Percentiles rank a stretch among this genome's conserved stretches.
Conservation (phyloP, 441 rosid species). For the Populus hybrid region DNA sequence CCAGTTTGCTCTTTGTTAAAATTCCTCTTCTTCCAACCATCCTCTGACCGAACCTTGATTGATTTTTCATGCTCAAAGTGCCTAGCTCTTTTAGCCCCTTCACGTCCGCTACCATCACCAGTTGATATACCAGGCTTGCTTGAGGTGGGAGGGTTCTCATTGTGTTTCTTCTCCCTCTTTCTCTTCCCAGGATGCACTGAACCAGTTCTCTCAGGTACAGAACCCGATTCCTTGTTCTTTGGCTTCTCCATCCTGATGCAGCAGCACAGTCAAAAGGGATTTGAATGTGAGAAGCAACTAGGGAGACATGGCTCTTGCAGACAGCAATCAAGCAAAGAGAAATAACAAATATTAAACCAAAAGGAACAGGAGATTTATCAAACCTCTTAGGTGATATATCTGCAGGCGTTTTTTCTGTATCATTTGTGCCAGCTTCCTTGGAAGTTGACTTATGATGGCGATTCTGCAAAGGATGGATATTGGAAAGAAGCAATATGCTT, state of each 20-base stretch:
- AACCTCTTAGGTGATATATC: constrained; percentile 38
- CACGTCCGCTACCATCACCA: constrained; percentile 15
- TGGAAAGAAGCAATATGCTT: constrained; percentile 2
- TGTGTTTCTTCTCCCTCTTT: constrained; percentile 28
- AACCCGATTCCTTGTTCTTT: constrained; percentile 22
- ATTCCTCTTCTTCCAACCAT: constrained; percentile 17
- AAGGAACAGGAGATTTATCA: constrained; percentile 8
- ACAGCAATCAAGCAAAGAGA: not conserved
- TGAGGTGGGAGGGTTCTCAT: not conserved
- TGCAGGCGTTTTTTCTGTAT: constrained; percentile 13
- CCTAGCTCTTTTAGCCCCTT: constrained; percentile 22
- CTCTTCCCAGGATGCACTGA: constrained; percentile 32
- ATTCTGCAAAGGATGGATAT: constrained; percentile 49
- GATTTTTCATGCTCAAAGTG: constrained; percentile 17
- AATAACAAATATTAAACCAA: not conserved
- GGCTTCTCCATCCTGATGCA: constrained; percentile 33
- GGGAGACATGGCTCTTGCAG: not conserved
- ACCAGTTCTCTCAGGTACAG: constrained; percentile 11
- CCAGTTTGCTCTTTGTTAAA: constrained; percentile 12
- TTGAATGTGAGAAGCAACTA: not conserved
- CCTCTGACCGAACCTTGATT: constrained; percentile 14
- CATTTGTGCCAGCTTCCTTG: constrained; percentile 32
- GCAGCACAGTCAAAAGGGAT: constrained; percentile 3
- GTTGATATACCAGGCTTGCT: constrained; percentile 12
- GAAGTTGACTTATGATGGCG: constrained; percentile 55